Evolutionary conservation across 2,329 filamentous ascomycete genomes (phyloP).

Genomic region (Magnaporthales sp.): DNA sequence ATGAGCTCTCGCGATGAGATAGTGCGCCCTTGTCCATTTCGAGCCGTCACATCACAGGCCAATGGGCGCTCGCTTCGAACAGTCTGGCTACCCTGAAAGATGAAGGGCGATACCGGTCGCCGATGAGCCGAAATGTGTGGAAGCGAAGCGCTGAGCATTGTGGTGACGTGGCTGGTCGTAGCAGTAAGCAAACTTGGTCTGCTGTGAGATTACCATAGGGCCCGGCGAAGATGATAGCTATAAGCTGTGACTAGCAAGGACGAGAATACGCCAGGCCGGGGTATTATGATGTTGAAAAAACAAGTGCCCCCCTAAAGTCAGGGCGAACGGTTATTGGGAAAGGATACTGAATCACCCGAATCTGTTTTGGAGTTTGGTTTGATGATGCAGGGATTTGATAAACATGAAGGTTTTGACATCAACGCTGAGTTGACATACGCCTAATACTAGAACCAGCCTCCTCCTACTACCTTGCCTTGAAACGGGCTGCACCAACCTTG

Average conservation of each 20-base stretch:
- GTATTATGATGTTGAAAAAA: not conserved
- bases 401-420: not conserved
- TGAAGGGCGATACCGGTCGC: not conserved
- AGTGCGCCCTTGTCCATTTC: not conserved
- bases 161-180: not conserved
- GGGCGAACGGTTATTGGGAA: not conserved
- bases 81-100: constrained; percentile 4
- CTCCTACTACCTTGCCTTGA: too few species aligned
- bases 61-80: constrained; percentile 1
- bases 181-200: not conserved
- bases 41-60: not conserved
- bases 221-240: not conserved
- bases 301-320: not conserved
- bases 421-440: not conserved
- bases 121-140: not conserved
- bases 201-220: not conserved
- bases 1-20: not conserved
- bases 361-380: not conserved
- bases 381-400: not conserved
- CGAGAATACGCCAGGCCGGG: not conserved
- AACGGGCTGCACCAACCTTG: not conserved
- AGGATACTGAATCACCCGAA: not conserved
- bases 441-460: not conserved
- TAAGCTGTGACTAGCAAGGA: not conserved
- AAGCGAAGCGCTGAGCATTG: constrained; percentile 3